These are phyloP conservation scores for Tagetes patula DNA, from an alignment of 129 eudicot species.

Conservation along the genomic window DNA sequence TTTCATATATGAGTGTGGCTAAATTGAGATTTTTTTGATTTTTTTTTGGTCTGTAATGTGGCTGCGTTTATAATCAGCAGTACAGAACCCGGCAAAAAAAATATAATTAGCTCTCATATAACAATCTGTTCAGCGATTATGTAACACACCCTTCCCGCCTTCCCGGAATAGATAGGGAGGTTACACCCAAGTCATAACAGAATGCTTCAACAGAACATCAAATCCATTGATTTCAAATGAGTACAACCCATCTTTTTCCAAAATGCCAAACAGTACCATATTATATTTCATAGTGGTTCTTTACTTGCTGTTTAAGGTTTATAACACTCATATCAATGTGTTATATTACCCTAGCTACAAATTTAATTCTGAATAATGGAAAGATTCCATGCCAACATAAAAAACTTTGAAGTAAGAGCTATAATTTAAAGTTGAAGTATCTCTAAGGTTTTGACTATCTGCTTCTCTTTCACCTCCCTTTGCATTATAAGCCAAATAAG, in stretches of 20 bases:
- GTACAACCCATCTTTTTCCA: background rate
- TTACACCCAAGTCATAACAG: background rate
- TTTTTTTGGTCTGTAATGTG: constrained; percentile 19
- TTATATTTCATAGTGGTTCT: background rate
- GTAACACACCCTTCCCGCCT: background rate
- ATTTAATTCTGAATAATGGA: background rate
- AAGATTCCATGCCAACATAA: background rate
- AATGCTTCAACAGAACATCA: background rate
- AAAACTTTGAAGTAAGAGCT: background rate
- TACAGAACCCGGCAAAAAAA: background rate
- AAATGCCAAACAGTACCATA: background rate
- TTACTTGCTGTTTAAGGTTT: background rate
- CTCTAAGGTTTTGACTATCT: background rate
- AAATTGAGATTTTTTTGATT: background rate
- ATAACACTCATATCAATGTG: background rate
- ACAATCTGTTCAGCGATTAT: background rate
- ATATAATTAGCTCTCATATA: background rate
- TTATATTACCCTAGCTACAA: background rate
- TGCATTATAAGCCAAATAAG: background rate
- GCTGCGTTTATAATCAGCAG: constrained; percentile 1
- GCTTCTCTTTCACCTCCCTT: background rate
- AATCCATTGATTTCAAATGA: background rate
- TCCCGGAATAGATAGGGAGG: constrained; percentile 3
- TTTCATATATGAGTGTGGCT: constrained; percentile 14
- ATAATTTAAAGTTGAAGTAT: background rate